Conservation (phyloP, 1,284 basidiomycete genomes). For the Moesziomyces aphidis region DNA sequence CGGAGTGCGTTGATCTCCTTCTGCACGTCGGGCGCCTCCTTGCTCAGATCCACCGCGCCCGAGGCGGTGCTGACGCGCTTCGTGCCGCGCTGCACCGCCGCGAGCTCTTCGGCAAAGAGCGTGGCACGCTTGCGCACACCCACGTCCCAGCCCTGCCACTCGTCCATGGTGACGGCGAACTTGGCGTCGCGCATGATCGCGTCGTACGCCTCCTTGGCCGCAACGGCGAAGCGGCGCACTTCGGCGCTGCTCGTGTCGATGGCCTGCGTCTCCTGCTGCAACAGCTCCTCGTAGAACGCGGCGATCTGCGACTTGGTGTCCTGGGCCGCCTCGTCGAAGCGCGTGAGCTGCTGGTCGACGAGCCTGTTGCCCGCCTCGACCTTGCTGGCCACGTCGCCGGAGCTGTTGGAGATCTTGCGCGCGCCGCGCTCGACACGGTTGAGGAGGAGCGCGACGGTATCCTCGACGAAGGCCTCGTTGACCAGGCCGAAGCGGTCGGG, state of each 20-base stretch:
- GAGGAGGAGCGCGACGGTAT: conserved; percentile 51
- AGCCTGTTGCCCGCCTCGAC: conserved; percentile 36
- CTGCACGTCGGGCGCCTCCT: conserved; percentile 44
- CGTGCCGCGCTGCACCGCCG: conserved; percentile 37
- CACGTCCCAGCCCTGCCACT: conserved; percentile 62
- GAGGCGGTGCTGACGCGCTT: conserved; percentile 25
- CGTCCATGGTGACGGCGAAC: conserved; percentile 59
- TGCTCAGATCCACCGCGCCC: conserved; percentile 39
- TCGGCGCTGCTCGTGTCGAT: conserved; percentile 52
- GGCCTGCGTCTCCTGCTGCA: conserved; percentile 42
- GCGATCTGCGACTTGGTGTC: conserved; percentile 49
- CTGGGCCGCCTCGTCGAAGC: conserved; percentile 37
- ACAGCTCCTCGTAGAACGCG: conserved; percentile 38
- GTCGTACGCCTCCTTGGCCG: conserved; percentile 52
- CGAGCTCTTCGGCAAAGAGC: conserved; percentile 46
- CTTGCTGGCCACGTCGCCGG: conserved; percentile 16
- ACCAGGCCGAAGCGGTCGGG: conserved; percentile 57
- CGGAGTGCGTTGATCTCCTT: conserved; percentile 40
- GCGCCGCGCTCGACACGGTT: conserved; percentile 49
- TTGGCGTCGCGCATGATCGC: conserved; percentile 57
- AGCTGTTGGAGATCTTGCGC: conserved; percentile 41
- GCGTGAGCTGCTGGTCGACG: conserved; percentile 45
- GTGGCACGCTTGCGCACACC: conserved; percentile 50
- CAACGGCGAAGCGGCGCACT: conserved; percentile 48
- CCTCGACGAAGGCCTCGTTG: conserved; percentile 58